A percentile compares a stretch with the other conserved stretches of the same genome.
These are phyloP conservation scores for Alternaria hordeiaustralica DNA, from an alignment of 2,329 filamentous ascomycete species.

Conservation along the genomic window DNA sequence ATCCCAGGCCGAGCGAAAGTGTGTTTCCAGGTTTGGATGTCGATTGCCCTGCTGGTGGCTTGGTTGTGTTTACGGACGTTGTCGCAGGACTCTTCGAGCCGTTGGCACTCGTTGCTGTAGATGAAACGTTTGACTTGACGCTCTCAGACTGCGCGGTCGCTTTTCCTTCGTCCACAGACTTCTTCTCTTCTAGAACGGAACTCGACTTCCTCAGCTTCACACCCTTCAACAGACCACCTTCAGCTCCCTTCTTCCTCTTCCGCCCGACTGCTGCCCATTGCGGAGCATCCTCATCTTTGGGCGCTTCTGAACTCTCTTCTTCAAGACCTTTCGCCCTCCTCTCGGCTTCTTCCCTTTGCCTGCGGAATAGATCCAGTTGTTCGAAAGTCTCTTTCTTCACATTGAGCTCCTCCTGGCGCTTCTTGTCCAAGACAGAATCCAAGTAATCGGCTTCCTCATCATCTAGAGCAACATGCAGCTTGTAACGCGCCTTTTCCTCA, in stretches of 20 bases:
- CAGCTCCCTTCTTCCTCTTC: constrained; percentile 59
- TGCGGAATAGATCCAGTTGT: constrained; percentile 65
- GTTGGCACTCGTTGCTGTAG: neutral
- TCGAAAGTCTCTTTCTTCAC: constrained; percentile 65
- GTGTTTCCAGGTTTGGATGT: constrained; percentile 21
- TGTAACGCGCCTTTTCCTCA: constrained; percentile 72
- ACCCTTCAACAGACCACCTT: constrained; percentile 47
- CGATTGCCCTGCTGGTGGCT: constrained; percentile 18
- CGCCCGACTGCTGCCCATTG: constrained; percentile 58
- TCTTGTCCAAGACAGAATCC: constrained; percentile 64
- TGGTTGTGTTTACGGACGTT: neutral
- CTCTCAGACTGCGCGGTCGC: neutral
- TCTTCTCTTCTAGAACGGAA: constrained; percentile 21
- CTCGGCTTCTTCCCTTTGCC: constrained; percentile 66
- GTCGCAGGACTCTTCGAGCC: neutral
- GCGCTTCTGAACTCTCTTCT: constrained; percentile 45
- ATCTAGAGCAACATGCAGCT: constrained; percentile 80
- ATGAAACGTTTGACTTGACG: neutral
- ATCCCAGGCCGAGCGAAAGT: constrained; percentile 47
- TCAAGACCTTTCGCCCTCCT: constrained; percentile 49
- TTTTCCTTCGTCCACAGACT: neutral
- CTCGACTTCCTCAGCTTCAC: constrained; percentile 54
- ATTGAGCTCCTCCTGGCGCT: constrained; percentile 62
- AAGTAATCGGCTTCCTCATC: constrained; percentile 82
- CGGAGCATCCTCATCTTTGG: constrained; percentile 49